Evolutionary conservation across 805 yeast species (phyloP), one percentile per base, ranked within the genome.

Genomic region (Candida multigemmis): DNA sequence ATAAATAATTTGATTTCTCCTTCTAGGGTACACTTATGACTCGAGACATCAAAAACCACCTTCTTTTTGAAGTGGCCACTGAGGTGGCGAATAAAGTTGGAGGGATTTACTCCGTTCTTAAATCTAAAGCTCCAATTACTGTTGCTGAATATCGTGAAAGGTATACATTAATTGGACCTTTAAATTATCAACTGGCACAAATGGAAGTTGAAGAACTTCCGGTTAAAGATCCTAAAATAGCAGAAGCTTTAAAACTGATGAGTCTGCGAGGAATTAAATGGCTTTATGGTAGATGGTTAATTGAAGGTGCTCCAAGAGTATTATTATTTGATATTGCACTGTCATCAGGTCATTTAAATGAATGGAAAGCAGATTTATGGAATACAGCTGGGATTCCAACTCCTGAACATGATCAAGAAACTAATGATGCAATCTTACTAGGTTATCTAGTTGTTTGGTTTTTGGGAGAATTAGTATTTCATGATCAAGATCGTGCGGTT

Each of bases 71-170:
- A 61, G 80, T 84, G 23, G 94, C 97, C 35, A 89, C 98, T 2
- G 98, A 89, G 53, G 96, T 89, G 27, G 97, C 97, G 44, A 87
- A 91, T 63, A 69, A 93, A 44, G 97, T 89, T 13, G 98, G 98
- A 26, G 98, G 98, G 19, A 89, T 89, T 52, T 89, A 89, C 61
- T 87, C 97, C 5, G 98, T 89, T 27, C 69, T 89, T 47, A 91
- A 91, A 53, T 84, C 96, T 7, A 89, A 89, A 56, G 96, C 96
- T 6, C 96, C 96, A 6, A 86, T 87, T 34, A 89, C 98, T 6
- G 89, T 82, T 27, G 86, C 93, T 21, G 96, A 89, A 55, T 91
- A 86, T 56, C 72, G 82, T 37, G 84, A 80, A 42, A 68, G 95
- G 30, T 89, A 89, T 58, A 75, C 84, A 14, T 64, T 86, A 26